Base-by-base conservation (phyloP, 768 basidiomycete species). In the Candolleomyces efflorescens region DNA sequence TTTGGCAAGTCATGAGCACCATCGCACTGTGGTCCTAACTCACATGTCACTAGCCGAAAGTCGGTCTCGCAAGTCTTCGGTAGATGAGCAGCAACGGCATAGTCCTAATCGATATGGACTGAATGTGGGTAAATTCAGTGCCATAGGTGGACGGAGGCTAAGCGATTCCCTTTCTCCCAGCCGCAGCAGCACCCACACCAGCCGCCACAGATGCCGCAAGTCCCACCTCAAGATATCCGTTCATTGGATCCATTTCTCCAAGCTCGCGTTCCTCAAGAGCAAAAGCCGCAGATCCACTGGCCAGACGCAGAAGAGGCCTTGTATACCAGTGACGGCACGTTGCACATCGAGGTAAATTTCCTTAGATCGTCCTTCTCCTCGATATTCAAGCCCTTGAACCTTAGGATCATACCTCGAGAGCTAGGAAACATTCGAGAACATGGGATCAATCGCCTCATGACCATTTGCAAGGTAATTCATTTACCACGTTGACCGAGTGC, bases 401-500 rank as follows among this genome's bases (percentile, higher is more conserved):
- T 45, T 55, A 81, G 76, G 77, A 78, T 63, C 74, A 73, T 59
- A 64, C 72, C 51, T 64, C 64, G 41, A 69, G 77, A 53, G 67
- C 70, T 55, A 75, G 85, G 70, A 87, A 86, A 66, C 84, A 86
- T 70, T 74, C 78, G 63, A 77, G 85, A 64, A 80, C 73, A 58
- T 87, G 85, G 85, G 85, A 86, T 60, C 82, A 78, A 64, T 72
- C 69, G 62, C 72, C 69, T 32, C 78, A 76, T 32, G 32, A 32
- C 32, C 32, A 32, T 55, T 61, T 80, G 55, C 74, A 76, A 67
- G 76, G 79, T 78, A 67, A 59, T 71, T 44, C 54, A 36, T 41
- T 44, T 49, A 53, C 52, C 43, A 48, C 50, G 37, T 22, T 50
- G 23, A 46, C 22, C 38, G 59, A 59, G 59, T 57, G 32, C 11